Base-by-base conservation (phyloP, 129 eudicot species). In the Scalesia atractyloides region DNA sequence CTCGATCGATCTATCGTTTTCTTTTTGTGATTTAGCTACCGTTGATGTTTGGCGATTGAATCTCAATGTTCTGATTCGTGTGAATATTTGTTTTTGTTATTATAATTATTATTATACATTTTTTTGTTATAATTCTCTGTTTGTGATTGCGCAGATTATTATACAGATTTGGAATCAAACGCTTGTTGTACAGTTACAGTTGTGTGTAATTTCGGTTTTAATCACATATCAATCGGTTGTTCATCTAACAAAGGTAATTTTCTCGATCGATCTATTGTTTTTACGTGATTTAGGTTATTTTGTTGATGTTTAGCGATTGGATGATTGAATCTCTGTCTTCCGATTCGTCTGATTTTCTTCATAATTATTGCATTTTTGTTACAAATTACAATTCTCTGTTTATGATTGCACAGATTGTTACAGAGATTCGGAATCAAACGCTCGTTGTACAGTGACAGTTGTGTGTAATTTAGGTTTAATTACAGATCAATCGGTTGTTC, bases 171-270 rank as follows among this genome's bases (percentile, higher is more conserved):
- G 41, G 24, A 64, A 64, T 64, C 56, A 19, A 52, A 24, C 56
- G 59, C 19, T 75, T 16, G 22, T 8, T 75, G 57, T 37, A 70
- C 65, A 64, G 76, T 70, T 64, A 63, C 77, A 64, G 76, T 70
- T 64, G 49, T 76, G 76, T 78, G 57, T 53, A 78, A 53, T 49
- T 37, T 72, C 58, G 20, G 39, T 48, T 50, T 50, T 34, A 43
- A 60, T 14, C 72, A 41, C 2, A 3, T 73, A 70, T 83, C 83
- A 22, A 68, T 73, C 52, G 34, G 19, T 39, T 71, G 56, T 57
- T 61, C 49, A 59, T 30, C 61, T 22, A 26, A 11, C 61, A 41
- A 49, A 61, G 84, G 84, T 83, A 79, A 46, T 70, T 34, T 43
- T 20, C 48, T 72, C 41, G 68, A 83, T 79, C 80, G 63, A 26